Evolutionary conservation across 1,284 basidiomycete species (phyloP).

Genomic region (Hymenochaete sp.): DNA sequence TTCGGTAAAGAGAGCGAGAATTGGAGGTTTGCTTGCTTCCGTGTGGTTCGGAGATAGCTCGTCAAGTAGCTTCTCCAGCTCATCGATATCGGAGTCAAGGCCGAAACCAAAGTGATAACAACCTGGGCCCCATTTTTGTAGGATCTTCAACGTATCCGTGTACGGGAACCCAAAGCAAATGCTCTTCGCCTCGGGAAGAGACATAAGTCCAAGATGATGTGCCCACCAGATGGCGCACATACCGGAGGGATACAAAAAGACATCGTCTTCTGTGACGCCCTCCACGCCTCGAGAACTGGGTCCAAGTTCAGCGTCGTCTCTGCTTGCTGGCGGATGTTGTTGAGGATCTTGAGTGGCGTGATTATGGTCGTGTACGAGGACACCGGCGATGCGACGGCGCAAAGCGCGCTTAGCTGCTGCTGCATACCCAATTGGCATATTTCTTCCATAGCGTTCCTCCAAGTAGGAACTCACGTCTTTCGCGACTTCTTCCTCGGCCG

Average conservation of each 20-base stretch:
- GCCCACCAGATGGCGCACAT: slow-evolving; percentile 94
- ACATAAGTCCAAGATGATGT: slow-evolving; percentile 61
- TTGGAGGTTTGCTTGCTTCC: slow-evolving; percentile 39
- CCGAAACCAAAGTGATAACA: slow-evolving; percentile 88
- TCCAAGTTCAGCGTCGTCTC: slow-evolving; percentile 39
- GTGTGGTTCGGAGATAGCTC: slow-evolving; percentile 32
- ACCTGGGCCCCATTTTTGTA: slow-evolving; percentile 96
- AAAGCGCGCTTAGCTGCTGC: slow-evolving; percentile 79
- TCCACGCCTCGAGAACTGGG: slow-evolving; percentile 54
- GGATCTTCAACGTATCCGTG: slow-evolving; percentile 93
- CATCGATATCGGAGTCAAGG: slow-evolving; percentile 65
- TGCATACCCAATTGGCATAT: slow-evolving; percentile 71
- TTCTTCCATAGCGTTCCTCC: slow-evolving; percentile 94
- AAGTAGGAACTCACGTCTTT: slow-evolving; percentile 43
- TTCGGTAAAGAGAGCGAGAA: slow-evolving; percentile 72
- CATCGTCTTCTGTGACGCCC: slow-evolving; percentile 73
- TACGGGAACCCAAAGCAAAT: slow-evolving; percentile 96
- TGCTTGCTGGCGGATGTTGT: slow-evolving; percentile 30
- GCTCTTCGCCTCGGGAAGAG: slow-evolving; percentile 61
- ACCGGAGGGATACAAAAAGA: slow-evolving; percentile 80
- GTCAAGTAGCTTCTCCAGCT: slow-evolving; percentile 59
- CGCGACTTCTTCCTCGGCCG: slow-evolving; percentile 15
- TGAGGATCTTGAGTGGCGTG: slow-evolving; percentile 5
- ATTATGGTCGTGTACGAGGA: slow-evolving; percentile 56
- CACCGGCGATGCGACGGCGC: slow-evolving; percentile 83